Evolutionary conservation across 345 rosid genomes (phyloP), one percentile per base, ranked within the genome.

Genomic region (Alliaria petiolata): DNA sequence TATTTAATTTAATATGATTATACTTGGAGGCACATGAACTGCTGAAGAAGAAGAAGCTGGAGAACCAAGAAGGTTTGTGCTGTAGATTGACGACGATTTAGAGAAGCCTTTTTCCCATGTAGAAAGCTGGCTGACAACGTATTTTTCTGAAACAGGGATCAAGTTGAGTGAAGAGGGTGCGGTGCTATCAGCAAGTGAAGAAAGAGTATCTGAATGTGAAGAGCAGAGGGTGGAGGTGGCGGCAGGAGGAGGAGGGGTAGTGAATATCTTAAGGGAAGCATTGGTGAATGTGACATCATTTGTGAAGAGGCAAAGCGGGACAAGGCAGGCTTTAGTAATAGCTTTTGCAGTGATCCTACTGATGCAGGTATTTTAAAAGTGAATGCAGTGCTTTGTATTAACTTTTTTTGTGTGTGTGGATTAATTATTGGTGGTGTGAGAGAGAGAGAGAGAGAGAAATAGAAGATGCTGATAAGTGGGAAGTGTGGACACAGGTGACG

Each of bases 281-380:
- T 17, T 56, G 55, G 42, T 55, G 55, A 88, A 73, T 66, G 62
- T 80, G 58, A 79, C 56, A 49, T 72, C 88, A 5, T 81, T 70
- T 58, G 43, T 88, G 63, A 82, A 65, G 65, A 81, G 81, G 39
- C 93, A 83, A 62, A 82, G 87, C 72, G 81, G 79, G 61, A 65
- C 84, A 78, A 80, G 86, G 46, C 84, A 81, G 42, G 80, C 89
- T 55, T 70, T 88, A 59, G 81, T 74, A 28, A 67, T 85, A 56
- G 91, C 89, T 9, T 89, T 91, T 76, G 80, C 72, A 2, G 88
- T 89, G 79, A 85, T 91, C 71, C 65, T 89, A 80, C 86, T 87
- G 78, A 86, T 95, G 96, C 98, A 95, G 96, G 96, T 95, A 83
- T 19, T 12, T n/a, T n/a, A n/a, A n/a, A n/a, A n/a, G n/a, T n/a